Conservation (phyloP, 2,329 filamentous ascomycete species). For the Neonectria magnoliae region DNA sequence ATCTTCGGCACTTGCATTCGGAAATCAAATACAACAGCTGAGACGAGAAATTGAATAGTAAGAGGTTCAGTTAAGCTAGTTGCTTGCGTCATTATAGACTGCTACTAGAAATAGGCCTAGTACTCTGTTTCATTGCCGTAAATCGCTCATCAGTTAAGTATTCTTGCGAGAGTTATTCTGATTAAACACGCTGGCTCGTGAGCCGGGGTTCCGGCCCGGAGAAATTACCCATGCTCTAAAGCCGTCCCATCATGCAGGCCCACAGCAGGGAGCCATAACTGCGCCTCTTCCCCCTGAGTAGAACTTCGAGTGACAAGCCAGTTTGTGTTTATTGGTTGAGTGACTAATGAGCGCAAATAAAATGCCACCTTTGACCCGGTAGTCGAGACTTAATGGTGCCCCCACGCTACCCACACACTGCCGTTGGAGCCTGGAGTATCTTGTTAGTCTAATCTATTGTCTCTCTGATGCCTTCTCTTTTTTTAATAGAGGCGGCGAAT, state of each 20-base stretch:
- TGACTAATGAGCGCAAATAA: background rate
- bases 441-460: background rate
- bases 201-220: no score
- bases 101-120: no score
- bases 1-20: no score
- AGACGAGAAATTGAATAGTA: no score
- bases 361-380: background rate
- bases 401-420: background rate
- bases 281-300: background rate
- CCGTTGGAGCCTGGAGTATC: background rate
- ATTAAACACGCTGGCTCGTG: no score
- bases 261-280: no score
- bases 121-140: no score
- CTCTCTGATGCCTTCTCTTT: background rate
- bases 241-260: background rate
- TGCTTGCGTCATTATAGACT: no score
- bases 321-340: background rate
- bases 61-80: no score
- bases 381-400: background rate
- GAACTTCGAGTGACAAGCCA: background rate
- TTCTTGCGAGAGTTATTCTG: no score
- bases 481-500: background rate
- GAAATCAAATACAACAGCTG: no score
- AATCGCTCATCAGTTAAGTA: no score
- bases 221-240: background rate